phyloP scores from a whole-genome alignment of 345 rosid species.

The Boechera stricta region DNA sequence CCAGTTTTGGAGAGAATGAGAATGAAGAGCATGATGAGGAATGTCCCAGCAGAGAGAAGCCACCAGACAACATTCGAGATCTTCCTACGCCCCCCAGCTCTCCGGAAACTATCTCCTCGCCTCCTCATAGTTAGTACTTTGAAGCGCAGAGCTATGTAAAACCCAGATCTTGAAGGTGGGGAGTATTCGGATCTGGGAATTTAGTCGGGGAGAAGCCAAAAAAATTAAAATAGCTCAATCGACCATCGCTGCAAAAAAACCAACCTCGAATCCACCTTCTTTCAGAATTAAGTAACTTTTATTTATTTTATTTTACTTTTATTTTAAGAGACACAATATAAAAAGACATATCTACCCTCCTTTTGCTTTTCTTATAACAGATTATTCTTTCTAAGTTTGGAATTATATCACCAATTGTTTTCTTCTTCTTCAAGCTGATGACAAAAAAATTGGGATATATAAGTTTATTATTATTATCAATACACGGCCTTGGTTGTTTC shows the following conservation, averaged over 20 bases:
- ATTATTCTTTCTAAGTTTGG: too few relatives aligned
- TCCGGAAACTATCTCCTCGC: constrained; percentile 64
- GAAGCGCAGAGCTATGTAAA: neutral
- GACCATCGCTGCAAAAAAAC: neutral
- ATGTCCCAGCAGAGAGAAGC: constrained; percentile 55
- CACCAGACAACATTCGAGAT: constrained; percentile 74
- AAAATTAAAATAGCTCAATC: constrained; percentile 5
- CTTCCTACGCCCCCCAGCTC: constrained; percentile 67
- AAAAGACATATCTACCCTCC: too few relatives aligned
- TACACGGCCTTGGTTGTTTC: too few relatives aligned
- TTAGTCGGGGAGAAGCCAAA: neutral
- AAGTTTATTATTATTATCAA: too few relatives aligned
- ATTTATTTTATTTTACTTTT: neutral
- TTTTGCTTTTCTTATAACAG: too few relatives aligned
- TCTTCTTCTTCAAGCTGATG: too few relatives aligned
- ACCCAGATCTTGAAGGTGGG: neutral
- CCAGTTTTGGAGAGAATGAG: constrained; percentile 59
- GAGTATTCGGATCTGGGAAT: neutral
- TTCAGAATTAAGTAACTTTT: too few relatives aligned
- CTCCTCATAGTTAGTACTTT: constrained; percentile 41
- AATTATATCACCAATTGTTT: too few relatives aligned
- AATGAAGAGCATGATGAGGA: constrained; percentile 59
- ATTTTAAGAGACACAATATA: too few relatives aligned
- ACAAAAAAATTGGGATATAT: too few relatives aligned
- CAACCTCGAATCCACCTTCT: too few relatives aligned